Evolutionary conservation across 1,284 basidiomycete species (phyloP), one percentile per base, ranked within the genome.

Genomic region (Sporisorium reilianum): DNA sequence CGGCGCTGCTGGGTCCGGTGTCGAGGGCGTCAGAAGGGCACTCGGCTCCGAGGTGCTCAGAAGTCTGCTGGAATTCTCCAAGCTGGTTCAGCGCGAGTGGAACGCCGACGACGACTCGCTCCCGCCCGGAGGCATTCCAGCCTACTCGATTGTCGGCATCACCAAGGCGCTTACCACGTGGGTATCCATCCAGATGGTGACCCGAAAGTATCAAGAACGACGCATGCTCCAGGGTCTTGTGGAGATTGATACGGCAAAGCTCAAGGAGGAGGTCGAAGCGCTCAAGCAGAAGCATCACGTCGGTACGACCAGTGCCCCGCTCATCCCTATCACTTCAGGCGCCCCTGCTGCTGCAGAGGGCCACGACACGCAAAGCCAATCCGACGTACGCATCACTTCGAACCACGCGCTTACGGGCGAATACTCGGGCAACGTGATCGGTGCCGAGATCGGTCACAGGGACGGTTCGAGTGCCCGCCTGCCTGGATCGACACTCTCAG

Each of bases 31-130:
- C n/a, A 44, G 67, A 38, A 20, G 78, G 2, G 67, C 77, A 5
- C 49, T 82, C 14, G 76, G 76, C 30, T 69, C 64, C 14, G 80
- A 82, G 51, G 80, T 82, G 23, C 54, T 79, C 14, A 53, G 73
- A 9, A 74, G 68, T 38, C 48, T 81, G 34, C 7, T 55, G 26
- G 74, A 79, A 38, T 82, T 82, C 53, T 49, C 51, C 12, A 64
- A 63, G 54, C 69, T 82, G 10, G 76, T 82, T 45, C 71, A 78
- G 62, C 71, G 79, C 45, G 78, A 81, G 25, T 82, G 80, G 80
- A 71, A 68, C 36, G 64, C 64, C 10, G 44, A 71, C 23, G 70
- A 72, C 48, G 78, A 79, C 36, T 62, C 55, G 36, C 65, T 82
- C 3, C 80, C 80, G 0, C 80, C 80, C 1, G 80, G 80, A 5